Evolutionary conservation across 2,329 filamentous ascomycete species (phyloP).

Genomic region (Penicillium sp.): DNA sequence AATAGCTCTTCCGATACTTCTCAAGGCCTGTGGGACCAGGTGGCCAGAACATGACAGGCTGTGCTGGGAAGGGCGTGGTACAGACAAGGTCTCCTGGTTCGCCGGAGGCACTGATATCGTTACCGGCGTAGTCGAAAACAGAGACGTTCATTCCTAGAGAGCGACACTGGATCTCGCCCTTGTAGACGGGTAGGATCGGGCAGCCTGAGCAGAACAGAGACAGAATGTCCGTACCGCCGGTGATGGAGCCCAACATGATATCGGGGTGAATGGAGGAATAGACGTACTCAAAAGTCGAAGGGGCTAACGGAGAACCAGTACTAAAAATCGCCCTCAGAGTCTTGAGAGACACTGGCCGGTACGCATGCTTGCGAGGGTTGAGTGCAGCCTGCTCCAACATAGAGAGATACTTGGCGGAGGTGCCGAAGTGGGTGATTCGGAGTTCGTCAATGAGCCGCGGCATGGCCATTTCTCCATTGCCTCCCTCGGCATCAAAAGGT

Average conservation of each 20-base stretch:
- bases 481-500: constrained; percentile 53
- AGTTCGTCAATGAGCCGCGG: constrained; percentile 75
- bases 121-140: constrained; percentile 53
- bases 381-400: constrained; percentile 75
- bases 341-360: constrained; percentile 37
- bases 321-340: constrained; percentile 81
- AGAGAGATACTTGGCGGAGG: constrained; percentile 87
- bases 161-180: constrained; percentile 70
- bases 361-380: constrained; percentile 51
- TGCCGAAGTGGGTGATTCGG: constrained; percentile 86
- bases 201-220: constrained; percentile 87
- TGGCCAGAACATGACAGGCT: constrained; percentile 81
- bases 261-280: constrained; percentile 73
- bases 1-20: constrained; percentile 83
- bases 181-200: constrained; percentile 65
- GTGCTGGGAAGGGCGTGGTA: constrained; percentile 77
- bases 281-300: constrained; percentile 86
- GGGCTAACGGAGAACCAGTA: constrained; percentile 84
- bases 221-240: constrained; percentile 93
- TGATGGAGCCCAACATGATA: constrained; percentile 90
- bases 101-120: constrained; percentile 55
- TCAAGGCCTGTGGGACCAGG: constrained; percentile 59
- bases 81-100: constrained; percentile 86
- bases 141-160: constrained; percentile 73
- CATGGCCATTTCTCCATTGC: constrained; percentile 71